phyloP scores from a whole-genome alignment of 2,329 filamentous ascomycete genomes.

The Colletotrichum zoysiae region DNA sequence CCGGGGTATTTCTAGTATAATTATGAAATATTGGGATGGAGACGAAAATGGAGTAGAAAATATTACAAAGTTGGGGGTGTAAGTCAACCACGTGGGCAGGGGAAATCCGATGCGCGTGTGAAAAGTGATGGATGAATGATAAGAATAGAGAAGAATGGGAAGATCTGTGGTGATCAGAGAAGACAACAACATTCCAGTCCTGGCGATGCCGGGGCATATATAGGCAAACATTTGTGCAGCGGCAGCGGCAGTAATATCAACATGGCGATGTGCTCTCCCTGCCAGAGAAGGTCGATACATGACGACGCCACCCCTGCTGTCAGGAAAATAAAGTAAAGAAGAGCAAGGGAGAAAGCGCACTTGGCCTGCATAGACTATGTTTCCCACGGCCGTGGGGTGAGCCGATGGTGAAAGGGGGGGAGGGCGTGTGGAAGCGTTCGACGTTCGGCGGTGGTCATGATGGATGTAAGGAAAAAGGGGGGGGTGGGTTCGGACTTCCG shows the following conservation, averaged over 20 bases:
- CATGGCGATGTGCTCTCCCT: conserved; percentile 32
- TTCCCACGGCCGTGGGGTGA: conserved; percentile 25
- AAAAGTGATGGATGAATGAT: conserved; percentile 4
- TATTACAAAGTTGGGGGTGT: background rate
- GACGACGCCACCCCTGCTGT: conserved; percentile 18
- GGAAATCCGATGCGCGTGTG: background rate
- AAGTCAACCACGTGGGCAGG: background rate
- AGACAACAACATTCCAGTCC: background rate
- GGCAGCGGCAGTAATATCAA: background rate
- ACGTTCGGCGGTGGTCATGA: conserved; percentile 33
- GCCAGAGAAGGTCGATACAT: conserved; percentile 23
- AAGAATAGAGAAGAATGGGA: conserved; percentile 39
- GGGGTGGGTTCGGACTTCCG: conserved; percentile 38
- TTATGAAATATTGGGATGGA: conserved; percentile 29
- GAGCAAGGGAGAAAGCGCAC: conserved; percentile 31
- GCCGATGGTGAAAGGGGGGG: background rate
- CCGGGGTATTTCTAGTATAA: conserved; percentile 34
- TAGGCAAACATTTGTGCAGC: conserved; percentile 20
- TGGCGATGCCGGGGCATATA: conserved; percentile 31
- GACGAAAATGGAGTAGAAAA: background rate
- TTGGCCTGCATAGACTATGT: conserved; percentile 4
- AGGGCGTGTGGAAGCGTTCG: conserved; percentile 1
- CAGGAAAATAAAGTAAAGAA: conserved; percentile 10
- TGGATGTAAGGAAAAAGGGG: background rate
- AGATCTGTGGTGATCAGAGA: conserved; percentile 6